These are phyloP conservation scores for Obba rivulosa DNA, from an alignment of 768 basidiomycete species.

Conservation along the genomic window DNA sequence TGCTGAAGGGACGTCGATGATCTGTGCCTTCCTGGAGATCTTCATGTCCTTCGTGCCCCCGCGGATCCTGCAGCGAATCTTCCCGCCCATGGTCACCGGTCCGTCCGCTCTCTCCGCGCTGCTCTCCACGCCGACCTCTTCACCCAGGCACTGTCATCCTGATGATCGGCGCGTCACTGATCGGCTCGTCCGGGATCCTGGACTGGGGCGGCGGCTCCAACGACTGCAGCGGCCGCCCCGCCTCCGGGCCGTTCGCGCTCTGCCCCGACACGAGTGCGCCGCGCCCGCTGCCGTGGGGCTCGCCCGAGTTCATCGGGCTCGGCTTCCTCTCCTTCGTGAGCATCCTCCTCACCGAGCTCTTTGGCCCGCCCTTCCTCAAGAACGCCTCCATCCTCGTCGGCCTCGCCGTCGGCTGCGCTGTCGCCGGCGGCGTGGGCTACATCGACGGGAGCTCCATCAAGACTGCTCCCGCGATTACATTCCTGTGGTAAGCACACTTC, in stretches of 20 bases:
- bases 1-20: constrained; percentile 58
- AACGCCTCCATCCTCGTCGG: constrained; percentile 76
- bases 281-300: constrained; percentile 73
- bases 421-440: constrained; percentile 75
- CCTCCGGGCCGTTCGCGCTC: constrained; percentile 58
- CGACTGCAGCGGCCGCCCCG: constrained; percentile 56
- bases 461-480: constrained; percentile 72
- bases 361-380: constrained; percentile 82
- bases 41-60: constrained; percentile 69
- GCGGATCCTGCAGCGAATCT: constrained; percentile 55
- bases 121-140: not conserved
- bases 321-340: constrained; percentile 78
- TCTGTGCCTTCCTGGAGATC: constrained; percentile 81
- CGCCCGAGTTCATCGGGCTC: constrained; percentile 79
- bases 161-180: constrained; percentile 72
- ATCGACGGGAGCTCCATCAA: constrained; percentile 62
- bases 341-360: constrained; percentile 75
- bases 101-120: not conserved
- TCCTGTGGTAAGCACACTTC: constrained; percentile 51
- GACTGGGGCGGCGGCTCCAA: constrained; percentile 88
- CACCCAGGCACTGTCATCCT: constrained; percentile 66
- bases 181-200: constrained; percentile 67
- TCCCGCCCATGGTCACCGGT: constrained; percentile 81
- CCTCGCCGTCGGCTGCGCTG: constrained; percentile 72
- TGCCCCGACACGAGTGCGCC: constrained; percentile 73